Evolutionary conservation across 2,329 filamentous ascomycete genomes (phyloP).

Genomic region (Pseudonectria foliicola): DNA sequence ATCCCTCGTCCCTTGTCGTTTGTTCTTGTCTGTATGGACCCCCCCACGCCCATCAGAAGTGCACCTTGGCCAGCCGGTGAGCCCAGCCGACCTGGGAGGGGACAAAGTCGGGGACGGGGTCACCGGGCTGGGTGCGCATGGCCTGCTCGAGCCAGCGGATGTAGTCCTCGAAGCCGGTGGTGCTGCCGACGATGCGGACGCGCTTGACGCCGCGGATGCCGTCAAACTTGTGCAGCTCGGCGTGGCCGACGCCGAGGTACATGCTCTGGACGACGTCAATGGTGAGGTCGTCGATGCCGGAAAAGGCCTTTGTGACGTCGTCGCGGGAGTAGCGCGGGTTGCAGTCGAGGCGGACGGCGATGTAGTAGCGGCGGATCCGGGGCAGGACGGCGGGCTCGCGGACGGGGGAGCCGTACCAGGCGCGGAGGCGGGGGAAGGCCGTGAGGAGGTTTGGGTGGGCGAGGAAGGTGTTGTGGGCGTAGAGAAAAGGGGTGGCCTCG

Average conservation of each 20-base stretch:
- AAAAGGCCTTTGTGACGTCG: constrained; percentile 28
- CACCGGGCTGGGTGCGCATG: constrained; percentile 27
- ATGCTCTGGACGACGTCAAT: constrained; percentile 32
- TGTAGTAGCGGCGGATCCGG: constrained; percentile 32
- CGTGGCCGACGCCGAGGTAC: constrained; percentile 32
- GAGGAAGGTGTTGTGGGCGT: constrained; percentile 36
- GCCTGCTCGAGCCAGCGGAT: constrained; percentile 31
- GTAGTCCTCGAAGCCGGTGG: constrained; percentile 36
- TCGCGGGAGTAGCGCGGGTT: constrained; percentile 26
- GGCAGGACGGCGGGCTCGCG: constrained; percentile 21
- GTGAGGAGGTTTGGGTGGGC: constrained; percentile 35
- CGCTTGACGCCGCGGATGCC: constrained; percentile 32
- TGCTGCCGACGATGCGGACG: constrained; percentile 31
- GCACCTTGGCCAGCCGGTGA: constrained; percentile 15
- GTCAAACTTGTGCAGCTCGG: constrained; percentile 35
- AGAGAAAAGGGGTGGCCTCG: constrained; percentile 36
- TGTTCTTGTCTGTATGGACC: not conserved
- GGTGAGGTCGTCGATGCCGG: constrained; percentile 31
- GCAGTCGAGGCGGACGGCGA: constrained; percentile 35
- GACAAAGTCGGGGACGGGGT: constrained; percentile 14
- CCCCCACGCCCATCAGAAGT: constrained; percentile 9
- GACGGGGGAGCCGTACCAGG: constrained; percentile 24
- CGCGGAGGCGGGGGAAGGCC: constrained; percentile 32
- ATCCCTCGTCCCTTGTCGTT: not conserved
- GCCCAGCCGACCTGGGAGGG: constrained; percentile 17